Evolutionary conservation across 2,329 filamentous ascomycete species (phyloP).

Genomic region (Chaetomium olivaceum): DNA sequence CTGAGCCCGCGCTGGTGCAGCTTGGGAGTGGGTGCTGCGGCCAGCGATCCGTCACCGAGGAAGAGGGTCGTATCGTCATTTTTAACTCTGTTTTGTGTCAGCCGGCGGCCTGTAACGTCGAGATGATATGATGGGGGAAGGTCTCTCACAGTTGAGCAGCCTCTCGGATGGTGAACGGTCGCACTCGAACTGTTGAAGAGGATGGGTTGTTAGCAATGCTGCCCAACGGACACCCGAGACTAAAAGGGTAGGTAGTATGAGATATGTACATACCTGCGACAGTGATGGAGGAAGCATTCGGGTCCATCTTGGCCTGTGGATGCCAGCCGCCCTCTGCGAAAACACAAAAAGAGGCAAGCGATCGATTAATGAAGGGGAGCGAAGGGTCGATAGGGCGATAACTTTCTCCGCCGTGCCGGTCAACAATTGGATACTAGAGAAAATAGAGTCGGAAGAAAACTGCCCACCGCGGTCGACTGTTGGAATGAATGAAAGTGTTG

Average conservation of each 20-base stretch:
- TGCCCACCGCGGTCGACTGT: not conserved
- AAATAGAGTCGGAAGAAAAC: not conserved
- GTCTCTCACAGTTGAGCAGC: conserved; percentile 76
- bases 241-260: too few relatives aligned
- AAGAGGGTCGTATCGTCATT: conserved; percentile 86
- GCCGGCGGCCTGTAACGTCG: not conserved
- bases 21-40: conserved; percentile 81
- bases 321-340: conserved; percentile 18
- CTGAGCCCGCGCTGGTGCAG: conserved; percentile 82
- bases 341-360: conserved; percentile 7
- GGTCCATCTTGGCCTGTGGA: conserved; percentile 37
- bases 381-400: conserved; percentile 20
- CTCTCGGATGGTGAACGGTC: conserved; percentile 82
- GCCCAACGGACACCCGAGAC: not conserved
- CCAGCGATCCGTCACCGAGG: conserved; percentile 93
- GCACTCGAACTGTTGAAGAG: conserved; percentile 59
- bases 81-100: conserved; percentile 50
- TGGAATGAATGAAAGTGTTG: conserved; percentile 9
- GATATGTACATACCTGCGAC: conserved; percentile 61
- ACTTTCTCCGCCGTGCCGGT: conserved; percentile 22
- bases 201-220: not conserved
- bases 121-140: not conserved
- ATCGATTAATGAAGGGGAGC: not conserved
- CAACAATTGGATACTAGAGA: conserved; percentile 23
- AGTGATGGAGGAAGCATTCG: conserved; percentile 59